Base-by-base conservation (phyloP, 2,329 filamentous ascomycete genomes). In the Phoma sp. region DNA sequence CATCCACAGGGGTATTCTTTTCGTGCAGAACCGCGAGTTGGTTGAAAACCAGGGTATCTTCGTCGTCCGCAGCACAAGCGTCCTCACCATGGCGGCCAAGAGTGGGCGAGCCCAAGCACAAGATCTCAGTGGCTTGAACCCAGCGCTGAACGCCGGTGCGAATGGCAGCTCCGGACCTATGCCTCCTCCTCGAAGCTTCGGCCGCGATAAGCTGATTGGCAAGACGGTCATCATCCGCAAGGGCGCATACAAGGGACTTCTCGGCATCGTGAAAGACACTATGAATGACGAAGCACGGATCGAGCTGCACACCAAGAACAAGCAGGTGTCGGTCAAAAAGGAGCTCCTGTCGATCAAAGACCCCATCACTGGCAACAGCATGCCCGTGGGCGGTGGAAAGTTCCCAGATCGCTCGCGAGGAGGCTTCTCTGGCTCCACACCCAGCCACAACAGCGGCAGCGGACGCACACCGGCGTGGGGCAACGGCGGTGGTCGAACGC, bases 231-330 rank as follows among this genome's bases (percentile, higher is more conserved):
- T 89, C 46, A 90, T 98, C 69, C 86, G 88, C 53, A 92, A 89
- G 71, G 95, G 95, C 25, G 87, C 89, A 21, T 92, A 94, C 81
- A 99, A 99, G 78, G 94, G 94, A 52, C 82, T 97, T 38, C 81
- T 98, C 37, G 95, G 95, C 66, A 96, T 97, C 63, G 93, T 99
- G 66, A 97, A 96, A 73, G 94, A 98, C 72, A 90, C 94, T 0
- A 96, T 91, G 6, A 93, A 96, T 66, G 85, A 85, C 3, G 86
- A 90, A 68, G 94, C 92, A 27, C 89, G 93, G 60, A 90, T 99
- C 37, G 95, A 99, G 77, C 80, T 99, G 35, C 94, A 98, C 73
- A 93, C 93, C 6, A 96, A 96, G 80, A 91, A 88, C 78, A 98
- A 97, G 81, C 89, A 91, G 15, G 86, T 98, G 58, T 92, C 89